Conservation (phyloP, 176 grass and related monocot genomes). For the Oropetium thomaeum region DNA sequence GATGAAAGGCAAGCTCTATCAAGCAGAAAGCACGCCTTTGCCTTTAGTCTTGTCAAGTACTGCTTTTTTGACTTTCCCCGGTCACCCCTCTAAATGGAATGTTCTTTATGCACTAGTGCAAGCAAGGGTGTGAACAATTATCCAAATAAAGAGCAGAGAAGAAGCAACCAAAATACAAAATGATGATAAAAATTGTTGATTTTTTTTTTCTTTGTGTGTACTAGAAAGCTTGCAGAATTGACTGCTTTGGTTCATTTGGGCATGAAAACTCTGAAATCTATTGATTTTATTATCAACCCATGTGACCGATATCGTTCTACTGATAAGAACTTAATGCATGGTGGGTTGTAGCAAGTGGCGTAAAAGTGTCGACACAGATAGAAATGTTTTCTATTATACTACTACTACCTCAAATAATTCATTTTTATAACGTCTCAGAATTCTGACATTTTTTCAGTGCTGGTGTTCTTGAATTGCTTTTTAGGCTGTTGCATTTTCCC, state of each 20-base stretch:
- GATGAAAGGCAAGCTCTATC: conserved; percentile 10
- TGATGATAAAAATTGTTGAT: conserved; percentile 11
- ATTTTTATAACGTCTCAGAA: too few species aligned
- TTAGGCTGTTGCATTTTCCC: neutral
- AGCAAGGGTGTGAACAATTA: conserved; percentile 17
- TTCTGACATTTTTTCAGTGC: neutral
- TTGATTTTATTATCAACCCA: conserved; percentile 33
- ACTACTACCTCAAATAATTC: neutral
- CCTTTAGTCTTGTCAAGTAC: conserved; percentile 43
- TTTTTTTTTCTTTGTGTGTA: neutral
- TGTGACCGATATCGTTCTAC: conserved; percentile 27
- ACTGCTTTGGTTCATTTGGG: conserved; percentile 17
- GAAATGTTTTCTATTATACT: neutral
- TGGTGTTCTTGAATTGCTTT: neutral
- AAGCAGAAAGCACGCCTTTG: conserved; percentile 22
- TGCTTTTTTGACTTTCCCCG: conserved; percentile 23
- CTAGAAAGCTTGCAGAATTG: neutral
- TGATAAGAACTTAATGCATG: conserved; percentile 36
- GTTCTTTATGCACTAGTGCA: conserved; percentile 28
- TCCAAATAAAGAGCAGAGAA: neutral
- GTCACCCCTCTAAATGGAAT: conserved; percentile 19
- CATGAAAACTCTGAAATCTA: conserved; percentile 1
- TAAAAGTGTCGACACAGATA: conserved; percentile 34
- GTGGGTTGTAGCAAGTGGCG: conserved; percentile 12
- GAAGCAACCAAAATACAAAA: conserved; percentile 24